phyloP scores from a whole-genome alignment of 306 rosid species.

The Sophora flavescens region DNA sequence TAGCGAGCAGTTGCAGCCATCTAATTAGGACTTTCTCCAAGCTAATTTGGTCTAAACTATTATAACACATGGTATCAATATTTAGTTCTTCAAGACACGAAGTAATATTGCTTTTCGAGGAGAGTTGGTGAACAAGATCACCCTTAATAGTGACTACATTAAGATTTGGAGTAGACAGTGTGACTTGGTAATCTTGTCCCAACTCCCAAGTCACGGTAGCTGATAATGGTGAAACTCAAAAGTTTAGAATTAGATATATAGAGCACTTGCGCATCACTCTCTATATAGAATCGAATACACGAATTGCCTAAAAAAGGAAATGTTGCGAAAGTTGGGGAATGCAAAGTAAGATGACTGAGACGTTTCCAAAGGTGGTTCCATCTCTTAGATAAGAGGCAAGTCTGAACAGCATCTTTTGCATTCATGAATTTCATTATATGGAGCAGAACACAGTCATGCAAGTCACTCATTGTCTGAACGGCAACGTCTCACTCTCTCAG shows the following conservation, averaged over 20 bases:
- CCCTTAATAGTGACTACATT: background rate
- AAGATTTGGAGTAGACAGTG: constrained; percentile 42
- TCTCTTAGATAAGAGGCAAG: background rate
- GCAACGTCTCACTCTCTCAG: too few relatives aligned
- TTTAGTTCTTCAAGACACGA: constrained; percentile 34
- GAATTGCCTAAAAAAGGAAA: background rate
- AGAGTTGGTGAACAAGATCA: constrained; percentile 24
- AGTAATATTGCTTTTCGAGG: constrained; percentile 12
- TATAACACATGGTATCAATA: background rate
- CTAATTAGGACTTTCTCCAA: background rate
- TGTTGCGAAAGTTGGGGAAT: too few relatives aligned
- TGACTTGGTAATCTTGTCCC: background rate
- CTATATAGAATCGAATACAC: background rate
- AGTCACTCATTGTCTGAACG: background rate
- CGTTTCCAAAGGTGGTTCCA: constrained; percentile 1
- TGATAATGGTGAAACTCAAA: constrained; percentile 11
- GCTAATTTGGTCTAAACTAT: too few relatives aligned
- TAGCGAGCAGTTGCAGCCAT: constrained; percentile 35
- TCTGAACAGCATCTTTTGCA: background rate
- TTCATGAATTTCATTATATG: background rate
- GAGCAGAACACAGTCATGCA: background rate
- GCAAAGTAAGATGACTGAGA: background rate
- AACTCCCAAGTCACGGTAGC: background rate
- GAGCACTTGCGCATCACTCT: background rate
- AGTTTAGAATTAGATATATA: constrained; percentile 37